Base-by-base conservation (phyloP, 192 early-diverging fungal species). In the Coemansia sp. region DNA sequence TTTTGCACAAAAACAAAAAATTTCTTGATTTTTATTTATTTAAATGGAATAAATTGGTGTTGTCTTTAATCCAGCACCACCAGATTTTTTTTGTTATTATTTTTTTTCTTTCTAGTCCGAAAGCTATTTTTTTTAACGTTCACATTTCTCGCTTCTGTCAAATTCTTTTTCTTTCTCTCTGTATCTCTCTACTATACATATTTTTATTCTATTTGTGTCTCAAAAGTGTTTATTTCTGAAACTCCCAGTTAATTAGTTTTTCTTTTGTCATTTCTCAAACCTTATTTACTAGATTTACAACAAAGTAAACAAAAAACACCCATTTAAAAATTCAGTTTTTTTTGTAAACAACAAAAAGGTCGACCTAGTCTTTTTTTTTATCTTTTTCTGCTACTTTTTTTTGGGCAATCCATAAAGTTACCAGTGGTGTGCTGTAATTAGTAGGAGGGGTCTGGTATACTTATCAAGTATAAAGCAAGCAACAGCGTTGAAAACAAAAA, bases 151-250 rank as follows among this genome's bases (percentile, higher is more conserved):
- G 36, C 4, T 38, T 38, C 36, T 38, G 36, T 38, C 36, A 10
- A 38, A 10, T 38, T 38, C 36, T 10, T 7, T 38, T 38, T 38
- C 36, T 38, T 38, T 10, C 10, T 38, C 36, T 38, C 10, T 38
- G 36, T 38, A 38, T 38, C 36, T 38, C 36, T 38, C 36, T 38
- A 38, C 10, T 38, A 38, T 38, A 38, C 36, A 38, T 38, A 7
- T 38, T 38, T 38, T n/a, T n/a, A n/a, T n/a, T n/a, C n/a, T 61
- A 33, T 38, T 34, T 61, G 60, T 61, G 30, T 22, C 30, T 28
- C n/a, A 61, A 61, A 29, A 61, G 25, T 30, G 12, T 11, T 12
- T 7, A 38, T 38, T 38, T 38, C 4, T 38, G 10, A 38, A 38
- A 10, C 36, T 59, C 57, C 25, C 57, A 12, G 5, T 29, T 59